These are phyloP conservation scores for Halteria grandinella DNA, from an alignment of 73 alveolate genomes.

Conservation along the genomic window DNA sequence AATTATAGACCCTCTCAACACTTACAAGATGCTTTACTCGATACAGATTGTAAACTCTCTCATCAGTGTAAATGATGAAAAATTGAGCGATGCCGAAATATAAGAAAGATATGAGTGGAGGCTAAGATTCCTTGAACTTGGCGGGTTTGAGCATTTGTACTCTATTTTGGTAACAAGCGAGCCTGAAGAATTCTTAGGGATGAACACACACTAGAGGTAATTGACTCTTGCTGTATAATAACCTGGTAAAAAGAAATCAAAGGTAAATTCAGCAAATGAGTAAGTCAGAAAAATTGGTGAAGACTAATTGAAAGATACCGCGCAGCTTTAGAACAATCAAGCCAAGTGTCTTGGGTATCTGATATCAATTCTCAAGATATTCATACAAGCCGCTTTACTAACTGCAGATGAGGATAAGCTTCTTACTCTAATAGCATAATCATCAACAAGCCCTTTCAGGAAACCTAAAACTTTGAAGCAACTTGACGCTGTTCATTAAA, in stretches of 20 bases:
- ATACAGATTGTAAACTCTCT: slow-evolving; percentile 67
- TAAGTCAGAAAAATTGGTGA: too few relatives aligned
- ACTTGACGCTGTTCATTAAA: slow-evolving; percentile 7
- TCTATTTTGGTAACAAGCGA: slow-evolving; percentile 38
- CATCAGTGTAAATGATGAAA: slow-evolving; percentile 46
- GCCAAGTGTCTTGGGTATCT: slow-evolving; percentile 53
- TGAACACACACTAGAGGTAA: not conserved
- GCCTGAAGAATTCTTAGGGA: slow-evolving; percentile 30
- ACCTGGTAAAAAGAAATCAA: slow-evolving; percentile 9
- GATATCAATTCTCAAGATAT: slow-evolving; percentile 55
- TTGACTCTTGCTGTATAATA: not conserved
- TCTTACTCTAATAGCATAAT: slow-evolving; percentile 52
- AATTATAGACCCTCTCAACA: slow-evolving; percentile 56
- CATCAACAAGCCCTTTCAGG: slow-evolving; percentile 67
- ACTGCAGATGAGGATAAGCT: slow-evolving; percentile 64
- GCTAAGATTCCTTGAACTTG: slow-evolving; percentile 56
- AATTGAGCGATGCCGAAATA: slow-evolving; percentile 56
- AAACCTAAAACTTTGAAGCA: slow-evolving; percentile 37
- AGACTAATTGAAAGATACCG: not conserved
- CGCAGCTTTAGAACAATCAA: slow-evolving; percentile 15
- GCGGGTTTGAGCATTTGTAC: slow-evolving; percentile 72
- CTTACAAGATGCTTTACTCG: slow-evolving; percentile 70
- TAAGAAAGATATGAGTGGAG: slow-evolving; percentile 74
- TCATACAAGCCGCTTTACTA: slow-evolving; percentile 61
- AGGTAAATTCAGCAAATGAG: too few relatives aligned